These are phyloP conservation scores for Fusarium sp. DNA, from an alignment of 2,329 filamentous ascomycete genomes.

Conservation along the genomic window DNA sequence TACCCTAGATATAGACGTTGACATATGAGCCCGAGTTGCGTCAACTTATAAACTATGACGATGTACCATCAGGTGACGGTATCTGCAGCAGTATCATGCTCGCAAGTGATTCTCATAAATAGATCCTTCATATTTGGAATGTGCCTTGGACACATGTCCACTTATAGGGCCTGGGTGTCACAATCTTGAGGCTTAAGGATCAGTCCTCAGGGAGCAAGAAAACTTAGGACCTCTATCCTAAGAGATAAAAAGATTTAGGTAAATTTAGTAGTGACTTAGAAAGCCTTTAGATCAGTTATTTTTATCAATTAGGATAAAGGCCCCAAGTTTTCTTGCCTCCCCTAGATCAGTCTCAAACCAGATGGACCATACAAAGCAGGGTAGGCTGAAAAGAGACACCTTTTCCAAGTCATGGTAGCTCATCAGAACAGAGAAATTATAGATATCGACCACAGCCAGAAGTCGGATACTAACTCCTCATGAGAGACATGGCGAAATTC, in stretches of 20 bases:
- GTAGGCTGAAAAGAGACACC: not conserved
- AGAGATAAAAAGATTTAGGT: no score
- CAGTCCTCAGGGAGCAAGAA: no score
- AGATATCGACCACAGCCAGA: not conserved
- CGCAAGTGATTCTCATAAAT: not conserved
- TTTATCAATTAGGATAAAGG: no score
- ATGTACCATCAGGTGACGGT: not conserved
- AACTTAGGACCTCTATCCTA: no score
- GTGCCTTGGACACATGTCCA: no score
- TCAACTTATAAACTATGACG: not conserved
- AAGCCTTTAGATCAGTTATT: no score
- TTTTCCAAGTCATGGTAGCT: not conserved
- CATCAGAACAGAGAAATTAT: not conserved
- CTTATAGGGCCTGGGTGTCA: not conserved
- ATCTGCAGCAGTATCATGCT: not conserved
- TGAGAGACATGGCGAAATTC: not conserved
- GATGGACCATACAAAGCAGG: not conserved
- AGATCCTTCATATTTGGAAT: not conserved
- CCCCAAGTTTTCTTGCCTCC: no score
- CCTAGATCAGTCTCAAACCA: not conserved
- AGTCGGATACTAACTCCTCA: not conserved
- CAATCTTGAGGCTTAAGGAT: no score
- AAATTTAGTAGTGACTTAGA: no score
- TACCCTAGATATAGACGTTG: constrained; percentile 1
- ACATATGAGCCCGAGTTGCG: not conserved